Evolutionary conservation across 495 filamentous ascomycete species (phyloP).

Genomic region (Xylaria longipes): DNA sequence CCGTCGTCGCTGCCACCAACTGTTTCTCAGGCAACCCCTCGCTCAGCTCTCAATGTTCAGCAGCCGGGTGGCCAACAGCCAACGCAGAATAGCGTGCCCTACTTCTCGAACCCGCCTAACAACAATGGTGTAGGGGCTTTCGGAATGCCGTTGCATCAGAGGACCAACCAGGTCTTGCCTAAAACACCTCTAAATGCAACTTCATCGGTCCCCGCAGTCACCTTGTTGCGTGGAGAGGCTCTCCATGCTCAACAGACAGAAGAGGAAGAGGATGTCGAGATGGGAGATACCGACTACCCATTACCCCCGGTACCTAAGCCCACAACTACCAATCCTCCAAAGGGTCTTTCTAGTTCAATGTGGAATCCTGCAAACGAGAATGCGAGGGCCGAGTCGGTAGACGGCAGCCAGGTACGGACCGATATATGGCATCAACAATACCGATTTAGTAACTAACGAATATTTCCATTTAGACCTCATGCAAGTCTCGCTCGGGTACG

Average conservation of each 20-base stretch:
- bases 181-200: neutral
- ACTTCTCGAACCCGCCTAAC: neutral
- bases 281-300: neutral
- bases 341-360: constrained; percentile 17
- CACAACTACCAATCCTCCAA: neutral
- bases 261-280: constrained; percentile 10
- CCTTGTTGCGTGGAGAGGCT: too few relatives aligned
- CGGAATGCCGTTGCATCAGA: neutral
- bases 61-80: neutral
- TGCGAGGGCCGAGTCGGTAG: neutral
- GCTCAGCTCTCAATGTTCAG: neutral
- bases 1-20: neutral
- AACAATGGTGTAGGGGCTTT: neutral
- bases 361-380: constrained; percentile 22
- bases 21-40: neutral
- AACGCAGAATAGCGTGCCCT: neutral
- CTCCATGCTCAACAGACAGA: neutral
- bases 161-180: neutral
- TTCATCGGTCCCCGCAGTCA: neutral
- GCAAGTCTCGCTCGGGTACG: neutral
- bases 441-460: neutral
- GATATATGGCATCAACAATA: too few relatives aligned
- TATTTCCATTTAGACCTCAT: neutral
- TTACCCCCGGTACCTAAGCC: neutral
- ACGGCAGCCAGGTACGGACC: constrained; percentile 3